These are phyloP conservation scores for Phytophthora fragariae DNA, from an alignment of 352 stramenopile genomes.

Conservation along the genomic window DNA sequence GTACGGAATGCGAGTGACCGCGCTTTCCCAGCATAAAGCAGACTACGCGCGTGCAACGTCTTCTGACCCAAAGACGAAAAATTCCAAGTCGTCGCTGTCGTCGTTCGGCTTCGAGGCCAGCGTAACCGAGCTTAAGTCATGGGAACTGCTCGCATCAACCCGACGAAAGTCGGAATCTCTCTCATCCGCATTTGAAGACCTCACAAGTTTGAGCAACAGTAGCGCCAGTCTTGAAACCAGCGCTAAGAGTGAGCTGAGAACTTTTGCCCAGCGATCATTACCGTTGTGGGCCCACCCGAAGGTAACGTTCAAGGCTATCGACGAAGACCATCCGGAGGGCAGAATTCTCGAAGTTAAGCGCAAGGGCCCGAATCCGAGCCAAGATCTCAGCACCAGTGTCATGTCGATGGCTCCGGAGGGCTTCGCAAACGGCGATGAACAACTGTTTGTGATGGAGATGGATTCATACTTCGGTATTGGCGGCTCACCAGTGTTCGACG, in stretches of 20 bases:
- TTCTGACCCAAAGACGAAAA: conserved; percentile 43
- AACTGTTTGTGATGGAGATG: conserved; percentile 89
- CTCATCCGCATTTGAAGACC: conserved; percentile 19
- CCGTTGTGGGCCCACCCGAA: conserved; percentile 84
- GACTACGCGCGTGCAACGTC: conserved; percentile 39
- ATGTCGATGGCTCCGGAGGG: conserved; percentile 39
- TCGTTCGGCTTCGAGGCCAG: conserved; percentile 76
- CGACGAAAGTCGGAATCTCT: conserved; percentile 44
- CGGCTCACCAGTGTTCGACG: conserved; percentile 78
- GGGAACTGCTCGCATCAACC: conserved; percentile 49
- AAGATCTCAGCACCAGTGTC: conserved; percentile 44
- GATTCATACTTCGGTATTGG: conserved; percentile 89
- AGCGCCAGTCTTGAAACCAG: conserved; percentile 24
- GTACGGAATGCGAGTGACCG: conserved; percentile 60
- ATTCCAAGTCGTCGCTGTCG: conserved; percentile 59
- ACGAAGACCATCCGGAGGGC: conserved; percentile 57
- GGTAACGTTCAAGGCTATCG: conserved; percentile 68
- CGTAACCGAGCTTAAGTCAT: conserved; percentile 68
- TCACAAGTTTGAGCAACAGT: conserved; percentile 8
- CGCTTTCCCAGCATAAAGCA: conserved; percentile 42
- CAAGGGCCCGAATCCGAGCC: conserved; percentile 62
- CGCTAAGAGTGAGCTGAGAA: conserved; percentile 71
- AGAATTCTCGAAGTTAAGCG: conserved; percentile 78
- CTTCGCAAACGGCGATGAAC: conserved; percentile 58
- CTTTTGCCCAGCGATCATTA: conserved; percentile 66